These are phyloP conservation scores for Haplosporangium sp. DNA, from an alignment of 371 early-diverging fungal genomes.

Conservation along the genomic window DNA sequence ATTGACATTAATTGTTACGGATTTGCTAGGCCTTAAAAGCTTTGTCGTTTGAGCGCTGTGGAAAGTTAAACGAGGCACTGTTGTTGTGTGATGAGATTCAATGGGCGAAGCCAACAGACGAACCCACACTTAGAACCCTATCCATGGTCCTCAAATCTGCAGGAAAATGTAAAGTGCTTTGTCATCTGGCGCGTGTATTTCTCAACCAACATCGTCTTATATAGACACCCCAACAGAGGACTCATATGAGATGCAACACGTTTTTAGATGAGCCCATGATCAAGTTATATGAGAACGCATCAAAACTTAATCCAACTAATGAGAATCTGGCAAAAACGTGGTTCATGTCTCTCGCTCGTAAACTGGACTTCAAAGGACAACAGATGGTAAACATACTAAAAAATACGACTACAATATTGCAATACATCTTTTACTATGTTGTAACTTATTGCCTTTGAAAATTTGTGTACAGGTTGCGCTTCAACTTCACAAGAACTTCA, in stretches of 20 bases:
- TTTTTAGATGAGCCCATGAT: conserved; percentile 72
- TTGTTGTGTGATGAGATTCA: conserved; percentile 80
- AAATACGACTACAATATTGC: background rate
- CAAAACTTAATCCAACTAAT: conserved; percentile 70
- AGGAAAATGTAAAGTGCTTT: conserved; percentile 63
- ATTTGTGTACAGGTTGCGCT: conserved; percentile 71
- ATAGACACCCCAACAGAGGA: background rate
- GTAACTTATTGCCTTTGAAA: background rate
- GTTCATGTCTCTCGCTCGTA: conserved; percentile 90
- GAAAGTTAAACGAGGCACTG: conserved; percentile 75
- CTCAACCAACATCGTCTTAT: too few species aligned
- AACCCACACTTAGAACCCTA: conserved; percentile 79
- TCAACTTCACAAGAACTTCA: conserved; percentile 84
- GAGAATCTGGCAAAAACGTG: conserved; percentile 82
- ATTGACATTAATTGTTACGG: too few species aligned
- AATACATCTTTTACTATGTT: too few species aligned
- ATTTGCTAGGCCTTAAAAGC: conserved; percentile 84
- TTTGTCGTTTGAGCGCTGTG: conserved; percentile 76
- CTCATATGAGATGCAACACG: background rate
- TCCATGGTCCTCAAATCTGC: conserved; percentile 75
- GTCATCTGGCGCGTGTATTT: background rate
- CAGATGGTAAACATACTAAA: conserved; percentile 65
- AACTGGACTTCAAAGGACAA: conserved; percentile 77
- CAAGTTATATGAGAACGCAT: conserved; percentile 80
- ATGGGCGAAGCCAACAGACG: conserved; percentile 75